Base-by-base conservation (phyloP, 192 early-diverging fungal genomes). In the Umbelopsis ramanniana region DNA sequence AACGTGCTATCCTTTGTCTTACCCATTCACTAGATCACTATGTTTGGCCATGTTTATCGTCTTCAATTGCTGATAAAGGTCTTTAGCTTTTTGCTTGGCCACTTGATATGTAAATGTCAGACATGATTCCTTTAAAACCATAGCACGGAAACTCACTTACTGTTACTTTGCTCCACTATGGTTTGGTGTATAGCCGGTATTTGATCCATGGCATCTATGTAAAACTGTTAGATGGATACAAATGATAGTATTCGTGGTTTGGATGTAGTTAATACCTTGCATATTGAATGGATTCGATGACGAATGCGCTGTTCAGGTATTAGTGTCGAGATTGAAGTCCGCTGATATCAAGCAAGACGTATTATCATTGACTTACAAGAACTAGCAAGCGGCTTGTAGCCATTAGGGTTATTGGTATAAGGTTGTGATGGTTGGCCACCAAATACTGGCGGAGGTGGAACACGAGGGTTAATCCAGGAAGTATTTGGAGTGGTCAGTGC, bases 21-120 rank as follows among this genome's bases (percentile, higher is more conserved):
- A 63, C 57, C 26, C 57, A 38, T 63, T 63, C 14, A 7, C 19
- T 35, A 17, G n/a, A 19, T 63, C 33, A 14, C 6, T 63, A 12
- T 37, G 29, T 26, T 37, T 63, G 2, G 57, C 57, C 57, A 63
- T 63, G 33, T 63, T 63, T 5, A 29, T 63, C 1, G 57, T 37
- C 57, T 37, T 63, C 57, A 63, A 37, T 35, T 63, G 57, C 57
- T 63, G 57, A 26, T 63, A 63, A 8, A 63, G 33, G 14, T 63
- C 57, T 37, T 63, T 63, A 19, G 57, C 57, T 14, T 63, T 63
- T 63, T 63, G 57, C 33, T 63, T 63, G 4, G 57, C 57, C 33
- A 63, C 57, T 63, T 63, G 29, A 63, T 7, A 35, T 15, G 29
- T n/a, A 12, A 63, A 29, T 29, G 8, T 33, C 57, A 54, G 53